Evolutionary conservation across 257 asterid species (phyloP), one percentile per base, ranked within the genome.

Genomic region (Prunella vulgaris): DNA sequence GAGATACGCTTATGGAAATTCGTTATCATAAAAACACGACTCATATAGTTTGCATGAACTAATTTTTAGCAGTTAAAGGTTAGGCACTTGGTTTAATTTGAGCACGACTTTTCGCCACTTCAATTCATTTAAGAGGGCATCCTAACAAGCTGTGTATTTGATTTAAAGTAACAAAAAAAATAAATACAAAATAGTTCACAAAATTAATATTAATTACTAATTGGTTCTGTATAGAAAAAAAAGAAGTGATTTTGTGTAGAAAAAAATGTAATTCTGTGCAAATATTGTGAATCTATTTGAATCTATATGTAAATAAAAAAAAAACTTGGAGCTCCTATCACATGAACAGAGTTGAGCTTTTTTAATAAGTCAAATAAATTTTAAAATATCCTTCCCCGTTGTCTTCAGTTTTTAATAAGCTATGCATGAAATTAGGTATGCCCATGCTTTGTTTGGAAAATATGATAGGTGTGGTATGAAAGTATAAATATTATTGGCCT

Each of bases 21-120:
- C 51, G 61, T n/a, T 25, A 35, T 1, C 14, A 13, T 7, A 32
- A 10, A 67, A 20, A 24, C 0, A 67, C 24, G 22, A 33, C 38
- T 54, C 22, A 53, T 51, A 67, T 67, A 68, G 37, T 67, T 67
- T 65, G 24, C 44, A 64, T 60, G 14, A 69, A 9, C 53, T n/a
- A 4, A 46, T 46, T 14, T n/a, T 46, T n/a, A n/a, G 2, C 5
- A n/a, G 9, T 46, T 44, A 44, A 20, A 46, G 53, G 53, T 21
- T 24, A 1, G 6, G 7, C 2, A 15, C 3, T 52, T 52, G 27
- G 9, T 52, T 52, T 52, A 52, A 52, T 18, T 17, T 52, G 27
- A 52, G n/a, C 59, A 52, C 27, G 27, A 52, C 28, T 52, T 52
- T 20, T 14, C 5, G 25, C 14, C 27, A 17, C 27, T 51, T 17